phyloP scores from a whole-genome alignment of 2,329 filamentous ascomycete species.

The Ilyonectria sp. region DNA sequence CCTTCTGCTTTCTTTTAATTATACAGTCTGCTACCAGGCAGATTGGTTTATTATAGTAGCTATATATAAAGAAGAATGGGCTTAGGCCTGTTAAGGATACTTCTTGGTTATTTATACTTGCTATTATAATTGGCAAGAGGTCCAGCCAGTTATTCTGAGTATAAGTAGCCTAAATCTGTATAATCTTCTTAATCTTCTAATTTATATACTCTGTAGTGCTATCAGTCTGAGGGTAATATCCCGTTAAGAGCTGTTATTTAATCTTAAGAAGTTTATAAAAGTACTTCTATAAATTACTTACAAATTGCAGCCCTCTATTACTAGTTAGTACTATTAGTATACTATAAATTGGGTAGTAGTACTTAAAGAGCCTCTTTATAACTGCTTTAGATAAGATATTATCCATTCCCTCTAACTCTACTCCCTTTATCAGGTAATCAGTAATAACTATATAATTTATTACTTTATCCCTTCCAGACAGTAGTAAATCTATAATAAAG shows the following conservation, averaged over 20 bases:
- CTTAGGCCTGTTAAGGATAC: neutral
- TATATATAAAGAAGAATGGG: constrained; percentile 4
- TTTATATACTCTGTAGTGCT: neutral
- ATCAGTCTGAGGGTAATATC: constrained; percentile 9
- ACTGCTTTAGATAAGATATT: too few relatives aligned
- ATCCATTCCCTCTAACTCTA: too few relatives aligned
- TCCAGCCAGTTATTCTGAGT: neutral
- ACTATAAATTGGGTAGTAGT: neutral
- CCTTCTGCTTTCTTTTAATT: neutral
- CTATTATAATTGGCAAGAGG: neutral
- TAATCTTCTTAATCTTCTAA: neutral
- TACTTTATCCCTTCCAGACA: neutral
- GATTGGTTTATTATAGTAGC: constrained; percentile 3
- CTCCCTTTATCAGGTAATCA: neutral
- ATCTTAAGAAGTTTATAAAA: neutral
- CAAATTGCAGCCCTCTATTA: neutral
- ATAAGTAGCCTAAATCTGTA: neutral
- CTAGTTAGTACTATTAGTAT: neutral
- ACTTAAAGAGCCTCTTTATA: too few relatives aligned
- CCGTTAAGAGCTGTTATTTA: neutral
- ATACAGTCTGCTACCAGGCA: neutral
- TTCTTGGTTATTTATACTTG: constrained; percentile 1
- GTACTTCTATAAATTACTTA: neutral
- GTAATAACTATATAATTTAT: neutral
- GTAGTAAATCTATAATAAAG: constrained; percentile 5